phyloP scores from a whole-genome alignment of 805 yeast genomes.

The Spathaspora passalidarum region DNA sequence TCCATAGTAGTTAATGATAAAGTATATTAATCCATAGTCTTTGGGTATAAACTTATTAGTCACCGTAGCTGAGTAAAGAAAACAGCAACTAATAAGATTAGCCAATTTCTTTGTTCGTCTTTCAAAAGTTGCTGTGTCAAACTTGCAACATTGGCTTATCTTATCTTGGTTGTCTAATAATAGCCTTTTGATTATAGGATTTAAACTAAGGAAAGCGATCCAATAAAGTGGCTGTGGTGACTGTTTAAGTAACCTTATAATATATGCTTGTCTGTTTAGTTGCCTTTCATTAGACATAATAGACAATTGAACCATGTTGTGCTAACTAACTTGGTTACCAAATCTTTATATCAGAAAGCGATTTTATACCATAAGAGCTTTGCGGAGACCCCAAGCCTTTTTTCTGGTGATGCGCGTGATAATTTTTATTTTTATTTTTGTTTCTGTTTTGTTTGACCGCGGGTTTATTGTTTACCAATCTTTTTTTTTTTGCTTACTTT shows the following conservation, averaged over 20 bases:
- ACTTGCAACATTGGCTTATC: not conserved
- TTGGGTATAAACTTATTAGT: constrained; percentile 28
- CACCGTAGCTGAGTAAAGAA: constrained; percentile 26
- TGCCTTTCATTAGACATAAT: not conserved
- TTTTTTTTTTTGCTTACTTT: not conserved
- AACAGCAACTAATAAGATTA: constrained; percentile 19
- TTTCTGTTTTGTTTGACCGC: too few species aligned
- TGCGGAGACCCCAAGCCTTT: not conserved
- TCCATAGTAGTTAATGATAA: constrained; percentile 28
- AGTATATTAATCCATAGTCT: constrained; percentile 35
- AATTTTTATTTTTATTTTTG: not conserved
- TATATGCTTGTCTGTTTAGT: not conserved
- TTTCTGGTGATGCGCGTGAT: not conserved
- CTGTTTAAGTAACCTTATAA: not conserved
- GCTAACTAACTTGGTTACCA: too few species aligned
- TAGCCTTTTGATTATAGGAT: constrained; percentile 24
- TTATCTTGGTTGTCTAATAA: constrained; percentile 9
- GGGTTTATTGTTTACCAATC: not conserved
- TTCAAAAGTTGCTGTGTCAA: not conserved
- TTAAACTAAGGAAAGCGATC: constrained; percentile 30
- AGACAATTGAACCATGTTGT: not conserved
- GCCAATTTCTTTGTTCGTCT: constrained; percentile 11
- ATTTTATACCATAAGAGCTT: too few species aligned
- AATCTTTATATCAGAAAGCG: too few species aligned
- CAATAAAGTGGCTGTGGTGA: constrained; percentile 21